Conservation (phyloP, 1,139 yeast genomes). For the Yamadazyma atlantica region DNA sequence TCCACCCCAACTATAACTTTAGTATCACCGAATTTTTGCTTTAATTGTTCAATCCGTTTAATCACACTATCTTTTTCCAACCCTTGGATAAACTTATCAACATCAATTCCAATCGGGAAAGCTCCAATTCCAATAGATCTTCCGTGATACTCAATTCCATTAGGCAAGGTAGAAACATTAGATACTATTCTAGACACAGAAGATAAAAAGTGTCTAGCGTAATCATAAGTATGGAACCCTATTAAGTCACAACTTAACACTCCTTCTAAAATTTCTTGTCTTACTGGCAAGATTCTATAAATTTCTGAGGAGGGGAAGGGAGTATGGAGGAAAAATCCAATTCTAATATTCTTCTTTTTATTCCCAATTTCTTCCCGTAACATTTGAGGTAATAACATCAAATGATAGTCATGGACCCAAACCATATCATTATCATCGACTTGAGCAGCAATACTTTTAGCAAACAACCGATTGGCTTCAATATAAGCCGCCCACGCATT, state of each 20-base stretch:
- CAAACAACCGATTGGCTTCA: constrained; percentile 86
- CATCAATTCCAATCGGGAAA: constrained; percentile 97
- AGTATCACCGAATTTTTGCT: constrained; percentile 60
- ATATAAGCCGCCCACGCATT: constrained; percentile 98
- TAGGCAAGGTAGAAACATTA: constrained; percentile 81
- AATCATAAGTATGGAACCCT: constrained; percentile 99
- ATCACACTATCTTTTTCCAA: constrained; percentile 62
- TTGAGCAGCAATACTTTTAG: constrained; percentile 67
- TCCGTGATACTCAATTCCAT: constrained; percentile 80
- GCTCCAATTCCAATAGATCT: constrained; percentile 88
- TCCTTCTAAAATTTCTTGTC: constrained; percentile 89
- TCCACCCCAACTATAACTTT: constrained; percentile 96
- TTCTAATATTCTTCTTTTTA: constrained; percentile 55
- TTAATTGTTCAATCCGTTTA: constrained; percentile 62
- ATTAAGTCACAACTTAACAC: constrained; percentile 91
- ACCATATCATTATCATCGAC: constrained; percentile 84
- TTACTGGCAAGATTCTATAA: constrained; percentile 91
- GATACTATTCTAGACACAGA: constrained; percentile 82
- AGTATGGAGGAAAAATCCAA: constrained; percentile 95
- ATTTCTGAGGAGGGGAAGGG: constrained; percentile 98
- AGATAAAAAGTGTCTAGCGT: constrained; percentile 94
- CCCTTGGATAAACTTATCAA: constrained; percentile 84
- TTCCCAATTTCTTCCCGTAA: constrained; percentile 62
- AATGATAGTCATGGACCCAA: constrained; percentile 98
- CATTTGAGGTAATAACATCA: constrained; percentile 94